Base-by-base conservation (phyloP, 495 filamentous ascomycete species). In the Achaetomiella virescens region DNA sequence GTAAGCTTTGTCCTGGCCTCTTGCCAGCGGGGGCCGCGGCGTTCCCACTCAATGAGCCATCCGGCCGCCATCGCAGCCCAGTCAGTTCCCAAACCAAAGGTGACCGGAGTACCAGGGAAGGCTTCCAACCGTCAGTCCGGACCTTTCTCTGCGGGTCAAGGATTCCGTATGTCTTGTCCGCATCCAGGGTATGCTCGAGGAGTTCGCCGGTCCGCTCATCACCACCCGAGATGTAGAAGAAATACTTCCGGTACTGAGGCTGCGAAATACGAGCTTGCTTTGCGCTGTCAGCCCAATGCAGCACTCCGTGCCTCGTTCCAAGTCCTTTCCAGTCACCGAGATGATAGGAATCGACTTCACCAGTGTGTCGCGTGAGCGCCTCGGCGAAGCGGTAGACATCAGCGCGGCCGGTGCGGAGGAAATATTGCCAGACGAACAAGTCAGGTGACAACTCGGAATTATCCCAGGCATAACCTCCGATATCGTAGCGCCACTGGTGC, bases 201-300 rank as follows among this genome's bases (percentile, higher is more conserved):
- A 49, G 31, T 10, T 49, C 47, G 47, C 47, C 47, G 18, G 47
- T 49, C 18, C 47, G 47, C 47, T 49, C 47, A 9, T 49, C 47
- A 4, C 47, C 47, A 12, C 47, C 47, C 31, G 47, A 37, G 31
- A 49, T 11, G 47, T 37, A 49, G 47, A 22, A 49, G 10, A 49
- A 49, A 11, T 37, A 37, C 33, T 37, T 36, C 2, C 47, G 47
- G 31, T 49, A 49, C 6, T 37, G 47, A 2, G 47, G 31, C 11
- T 49, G 29, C 20, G 47, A 49, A 11, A 49, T 37, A 33, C 47
- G 47, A 15, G 47, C 47, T n/a, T 49, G 47, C 47, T 49, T 49
- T 9, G 31, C 29, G 47, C 47, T 49, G 47, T 49, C 47, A n/a
- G 31, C 33, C 17, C 17, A 49, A 20, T 49, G 47, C 33, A 7